Evolutionary conservation across 1,139 yeast genomes (phyloP).

Genomic region (Lodderomyces beijingensis): DNA sequence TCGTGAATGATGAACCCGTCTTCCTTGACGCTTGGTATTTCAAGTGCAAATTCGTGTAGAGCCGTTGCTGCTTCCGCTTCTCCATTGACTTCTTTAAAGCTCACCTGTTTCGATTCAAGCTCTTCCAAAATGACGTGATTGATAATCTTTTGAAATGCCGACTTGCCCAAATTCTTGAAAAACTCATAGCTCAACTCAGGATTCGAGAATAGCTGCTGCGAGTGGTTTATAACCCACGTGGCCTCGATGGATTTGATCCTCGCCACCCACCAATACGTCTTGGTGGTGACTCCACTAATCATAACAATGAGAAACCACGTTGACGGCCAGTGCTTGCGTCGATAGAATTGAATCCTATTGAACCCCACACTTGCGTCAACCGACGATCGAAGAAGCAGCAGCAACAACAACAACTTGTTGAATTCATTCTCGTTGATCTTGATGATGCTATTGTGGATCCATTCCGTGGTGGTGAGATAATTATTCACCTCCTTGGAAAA

Average conservation of each 20-base stretch:
- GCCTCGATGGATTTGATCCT: slow-evolving; percentile 57
- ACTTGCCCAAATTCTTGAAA: slow-evolving; percentile 45
- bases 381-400: too few relatives aligned
- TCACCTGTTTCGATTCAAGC: slow-evolving; percentile 24
- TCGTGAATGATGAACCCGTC: slow-evolving; percentile 18
- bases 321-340: slow-evolving; percentile 67
- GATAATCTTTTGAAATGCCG: slow-evolving; percentile 56
- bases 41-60: not conserved
- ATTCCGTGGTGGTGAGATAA: slow-evolving; percentile 59
- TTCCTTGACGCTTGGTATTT: not conserved
- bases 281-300: slow-evolving; percentile 41
- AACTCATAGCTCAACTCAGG: slow-evolving; percentile 39
- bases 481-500: slow-evolving; percentile 49
- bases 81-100: not conserved
- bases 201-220: slow-evolving; percentile 21
- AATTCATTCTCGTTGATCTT: slow-evolving; percentile 39
- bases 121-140: slow-evolving; percentile 65
- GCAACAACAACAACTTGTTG: slow-evolving; percentile 23
- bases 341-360: slow-evolving; percentile 43
- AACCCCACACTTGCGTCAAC: slow-evolving; percentile 1
- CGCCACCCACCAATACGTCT: slow-evolving; percentile 61
- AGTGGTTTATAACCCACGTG: slow-evolving; percentile 61
- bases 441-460: slow-evolving; percentile 59
- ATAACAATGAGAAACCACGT: slow-evolving; percentile 62
- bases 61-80: not conserved